Conservation (phyloP, 495 filamentous ascomycete genomes). For the Penicillium paradoxum region DNA sequence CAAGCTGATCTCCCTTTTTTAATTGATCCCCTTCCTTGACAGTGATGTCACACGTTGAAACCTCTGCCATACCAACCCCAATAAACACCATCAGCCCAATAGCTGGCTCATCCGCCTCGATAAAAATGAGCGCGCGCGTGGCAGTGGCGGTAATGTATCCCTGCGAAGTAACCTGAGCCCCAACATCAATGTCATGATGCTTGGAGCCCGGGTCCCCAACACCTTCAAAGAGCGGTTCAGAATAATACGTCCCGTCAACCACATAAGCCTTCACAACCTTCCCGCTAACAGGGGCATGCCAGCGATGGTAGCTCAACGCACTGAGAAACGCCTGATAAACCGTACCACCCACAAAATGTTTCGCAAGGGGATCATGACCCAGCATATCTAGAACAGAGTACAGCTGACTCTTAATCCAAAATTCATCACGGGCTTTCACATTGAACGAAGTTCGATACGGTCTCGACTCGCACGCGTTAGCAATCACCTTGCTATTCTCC, state of each 20-base stretch:
- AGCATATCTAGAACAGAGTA: constrained; percentile 64
- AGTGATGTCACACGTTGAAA: constrained; percentile 63
- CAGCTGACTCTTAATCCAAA: constrained; percentile 68
- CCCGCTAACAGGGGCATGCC: constrained; percentile 62
- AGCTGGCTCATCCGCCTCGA: constrained; percentile 61
- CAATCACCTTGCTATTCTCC: constrained; percentile 44
- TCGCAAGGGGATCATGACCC: constrained; percentile 44
- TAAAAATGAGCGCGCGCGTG: constrained; percentile 61
- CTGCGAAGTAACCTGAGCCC: constrained; percentile 60
- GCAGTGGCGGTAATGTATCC: constrained; percentile 54
- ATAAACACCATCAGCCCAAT: constrained; percentile 65
- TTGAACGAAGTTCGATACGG: constrained; percentile 26
- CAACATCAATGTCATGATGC: constrained; percentile 51
- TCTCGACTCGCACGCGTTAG: constrained; percentile 62
- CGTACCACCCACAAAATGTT: constrained; percentile 54
- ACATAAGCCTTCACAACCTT: constrained; percentile 51
- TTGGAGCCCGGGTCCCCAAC: constrained; percentile 32
- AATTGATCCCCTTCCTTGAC: constrained; percentile 56
- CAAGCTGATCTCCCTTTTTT: constrained; percentile 60
- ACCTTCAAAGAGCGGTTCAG: constrained; percentile 54
- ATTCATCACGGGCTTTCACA: constrained; percentile 34
- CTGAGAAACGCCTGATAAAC: constrained; percentile 66
- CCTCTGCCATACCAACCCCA: constrained; percentile 66
- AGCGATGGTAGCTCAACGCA: constrained; percentile 63
- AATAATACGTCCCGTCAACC: constrained; percentile 62